phyloP scores from a whole-genome alignment of 2,329 filamentous ascomycete species.

The Exophiala aquamarina region DNA sequence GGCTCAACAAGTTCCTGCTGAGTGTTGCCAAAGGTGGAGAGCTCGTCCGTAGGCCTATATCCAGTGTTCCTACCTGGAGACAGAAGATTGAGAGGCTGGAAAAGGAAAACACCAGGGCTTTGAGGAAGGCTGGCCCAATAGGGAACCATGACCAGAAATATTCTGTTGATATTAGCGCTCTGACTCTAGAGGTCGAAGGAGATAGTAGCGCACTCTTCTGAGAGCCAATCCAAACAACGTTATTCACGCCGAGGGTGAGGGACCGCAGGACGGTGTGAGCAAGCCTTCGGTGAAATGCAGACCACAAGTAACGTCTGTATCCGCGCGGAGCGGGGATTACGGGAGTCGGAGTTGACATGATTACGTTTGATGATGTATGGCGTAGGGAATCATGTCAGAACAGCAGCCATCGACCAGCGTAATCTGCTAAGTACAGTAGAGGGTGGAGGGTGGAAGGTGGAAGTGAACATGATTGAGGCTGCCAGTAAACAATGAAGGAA shows the following conservation, averaged over 20 bases:
- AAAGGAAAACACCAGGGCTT: conserved; percentile 72
- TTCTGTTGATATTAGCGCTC: too few species aligned
- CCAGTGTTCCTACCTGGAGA: conserved; percentile 80
- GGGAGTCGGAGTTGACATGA: conserved; percentile 16
- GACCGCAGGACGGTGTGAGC: conserved; percentile 71
- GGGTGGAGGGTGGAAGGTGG: background rate
- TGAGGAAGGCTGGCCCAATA: conserved; percentile 70
- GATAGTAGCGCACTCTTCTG: conserved; percentile 51
- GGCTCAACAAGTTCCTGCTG: conserved; percentile 54
- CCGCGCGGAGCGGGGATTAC: conserved; percentile 33
- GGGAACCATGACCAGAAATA: conserved; percentile 85
- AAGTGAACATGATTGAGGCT: background rate
- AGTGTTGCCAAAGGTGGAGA: conserved; percentile 67
- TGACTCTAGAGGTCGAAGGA: too few species aligned
- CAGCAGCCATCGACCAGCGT: conserved; percentile 19
- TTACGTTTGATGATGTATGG: background rate
- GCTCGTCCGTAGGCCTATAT: conserved; percentile 71
- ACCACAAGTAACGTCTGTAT: conserved; percentile 90
- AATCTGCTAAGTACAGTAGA: conserved; percentile 5
- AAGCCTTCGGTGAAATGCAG: conserved; percentile 83
- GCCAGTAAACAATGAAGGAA: background rate
- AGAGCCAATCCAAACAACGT: conserved; percentile 68
- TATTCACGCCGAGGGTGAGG: conserved; percentile 69
- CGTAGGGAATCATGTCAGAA: conserved; percentile 9
- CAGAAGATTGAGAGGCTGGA: conserved; percentile 77